phyloP scores from a whole-genome alignment of 2,329 filamentous ascomycete species.

The Fusarium sp. region DNA sequence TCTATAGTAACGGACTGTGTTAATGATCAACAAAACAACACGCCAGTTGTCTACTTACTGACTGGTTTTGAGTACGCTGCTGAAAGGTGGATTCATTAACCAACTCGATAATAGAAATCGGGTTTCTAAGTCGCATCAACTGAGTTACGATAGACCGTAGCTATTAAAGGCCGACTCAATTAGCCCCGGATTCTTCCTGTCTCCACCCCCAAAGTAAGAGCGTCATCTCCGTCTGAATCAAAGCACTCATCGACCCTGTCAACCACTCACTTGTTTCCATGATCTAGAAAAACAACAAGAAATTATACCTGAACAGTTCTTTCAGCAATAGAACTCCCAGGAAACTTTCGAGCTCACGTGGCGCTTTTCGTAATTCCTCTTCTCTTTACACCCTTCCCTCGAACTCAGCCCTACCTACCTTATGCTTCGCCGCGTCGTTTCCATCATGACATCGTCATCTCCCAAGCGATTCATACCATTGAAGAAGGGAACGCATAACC shows the following conservation, averaged over 20 bases:
- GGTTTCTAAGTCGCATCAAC: neutral
- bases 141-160: conserved; percentile 9
- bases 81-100: too few relatives aligned
- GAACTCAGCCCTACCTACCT: conserved; percentile 8
- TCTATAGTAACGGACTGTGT: too few relatives aligned
- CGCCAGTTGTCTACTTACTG: too few relatives aligned
- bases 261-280: conserved; percentile 12
- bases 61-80: too few relatives aligned
- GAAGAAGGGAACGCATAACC: conserved; percentile 53
- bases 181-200: conserved; percentile 28
- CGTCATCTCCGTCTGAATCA: conserved; percentile 36
- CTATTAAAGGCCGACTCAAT: conserved; percentile 3
- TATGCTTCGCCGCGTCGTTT: conserved; percentile 53
- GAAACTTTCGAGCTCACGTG: neutral
- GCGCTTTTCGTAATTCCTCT: neutral
- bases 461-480: conserved; percentile 72
- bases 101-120: neutral
- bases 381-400: neutral
- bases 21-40: too few relatives aligned
- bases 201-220: conserved; percentile 34
- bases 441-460: conserved; percentile 60
- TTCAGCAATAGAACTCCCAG: neutral
- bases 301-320: neutral
- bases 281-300: neutral
- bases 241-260: conserved; percentile 29